Base-by-base conservation (phyloP, 192 early-diverging fungal genomes). In the Entophlyctis luteolus region DNA sequence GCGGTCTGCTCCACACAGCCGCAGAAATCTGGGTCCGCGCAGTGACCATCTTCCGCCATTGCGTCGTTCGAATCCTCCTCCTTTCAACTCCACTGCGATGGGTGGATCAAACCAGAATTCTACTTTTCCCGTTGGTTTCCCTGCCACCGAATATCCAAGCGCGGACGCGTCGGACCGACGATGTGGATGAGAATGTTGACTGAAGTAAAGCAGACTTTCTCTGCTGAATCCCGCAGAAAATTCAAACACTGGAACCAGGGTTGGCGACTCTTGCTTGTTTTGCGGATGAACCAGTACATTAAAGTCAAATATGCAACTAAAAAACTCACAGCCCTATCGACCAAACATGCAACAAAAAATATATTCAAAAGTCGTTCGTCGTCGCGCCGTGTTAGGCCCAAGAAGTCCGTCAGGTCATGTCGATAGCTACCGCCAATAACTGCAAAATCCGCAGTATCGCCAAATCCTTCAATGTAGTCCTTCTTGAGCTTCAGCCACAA, bases 401-500 rank as follows among this genome's bases (percentile, higher is more conserved):
- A 32, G 48, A 50, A 63, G 6, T 63, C 48, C 32, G 62, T 63
- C 32, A 37, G 32, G 50, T 63, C 62, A 25, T 63, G 62, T 29
- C 36, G 45, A 50, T 63, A 63, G 31, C 62, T 50, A 25, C 47
- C 62, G 20, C 62, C 62, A 2, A 63, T 32, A 14, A 63, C 62
- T 23, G 31, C 48, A 50, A 63, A 63, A 33, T 63, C 62, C 10
- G 48, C 62, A 25, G 62, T 63, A 29, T 63, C 62, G 20, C 62
- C 62, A 50, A 63, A 63, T 16, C 62, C 62, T 49, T 48, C 62
- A 63, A 63, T 63, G 31, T 63, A 63, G 35, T 63, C 62, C 32
- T 63, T 63, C 48, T 63, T 63, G 18, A 63, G 45, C 62, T 63
- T 63, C 62, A 63, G 34, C 62, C 62, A 63, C 29, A 63, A 29